These are phyloP conservation scores for Gossypium aridum DNA, from an alignment of 441 rosid species.

Conservation along the genomic window DNA sequence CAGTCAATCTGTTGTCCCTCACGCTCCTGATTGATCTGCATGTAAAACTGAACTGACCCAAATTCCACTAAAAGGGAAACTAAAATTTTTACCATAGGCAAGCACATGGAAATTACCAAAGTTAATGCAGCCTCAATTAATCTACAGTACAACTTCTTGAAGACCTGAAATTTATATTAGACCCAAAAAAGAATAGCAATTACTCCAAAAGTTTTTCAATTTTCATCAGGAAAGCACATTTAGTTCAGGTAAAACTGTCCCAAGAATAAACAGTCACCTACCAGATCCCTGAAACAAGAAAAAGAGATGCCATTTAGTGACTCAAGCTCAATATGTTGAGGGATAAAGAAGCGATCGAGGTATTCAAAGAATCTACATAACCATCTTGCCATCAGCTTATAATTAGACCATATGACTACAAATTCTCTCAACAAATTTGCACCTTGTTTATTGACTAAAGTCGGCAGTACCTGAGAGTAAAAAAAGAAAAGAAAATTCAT, in stretches of 20 bases:
- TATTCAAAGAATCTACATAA: constrained; percentile 29
- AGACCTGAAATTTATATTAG: constrained; percentile 21
- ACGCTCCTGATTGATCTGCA: constrained; percentile 27
- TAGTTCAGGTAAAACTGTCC: neutral
- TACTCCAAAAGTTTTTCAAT: neutral
- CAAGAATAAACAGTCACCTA: constrained; percentile 8
- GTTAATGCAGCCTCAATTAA: constrained; percentile 18
- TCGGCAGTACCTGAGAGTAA: constrained; percentile 25
- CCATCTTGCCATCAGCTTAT: constrained; percentile 34
- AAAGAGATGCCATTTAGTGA: constrained; percentile 19
- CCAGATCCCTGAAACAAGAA: constrained; percentile 22
- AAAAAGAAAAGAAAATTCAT: neutral
- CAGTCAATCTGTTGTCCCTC: constrained; percentile 22
- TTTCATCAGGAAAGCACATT: neutral
- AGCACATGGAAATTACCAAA: constrained; percentile 15
- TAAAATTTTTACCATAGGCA: neutral
- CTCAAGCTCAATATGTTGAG: constrained; percentile 12
- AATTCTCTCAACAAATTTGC: constrained; percentile 26
- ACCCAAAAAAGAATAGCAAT: neutral
- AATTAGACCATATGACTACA: constrained; percentile 32
- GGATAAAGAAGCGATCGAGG: constrained; percentile 30
- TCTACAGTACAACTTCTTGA: constrained; percentile 13
- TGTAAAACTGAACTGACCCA: neutral
- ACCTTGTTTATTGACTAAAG: constrained; percentile 17
- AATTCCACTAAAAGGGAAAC: neutral